Percentiles rank a stretch among this genome's conserved stretches.
Evolutionary conservation across 129 eudicot genomes (phyloP).

Genomic region (Lactuca saligna): DNA sequence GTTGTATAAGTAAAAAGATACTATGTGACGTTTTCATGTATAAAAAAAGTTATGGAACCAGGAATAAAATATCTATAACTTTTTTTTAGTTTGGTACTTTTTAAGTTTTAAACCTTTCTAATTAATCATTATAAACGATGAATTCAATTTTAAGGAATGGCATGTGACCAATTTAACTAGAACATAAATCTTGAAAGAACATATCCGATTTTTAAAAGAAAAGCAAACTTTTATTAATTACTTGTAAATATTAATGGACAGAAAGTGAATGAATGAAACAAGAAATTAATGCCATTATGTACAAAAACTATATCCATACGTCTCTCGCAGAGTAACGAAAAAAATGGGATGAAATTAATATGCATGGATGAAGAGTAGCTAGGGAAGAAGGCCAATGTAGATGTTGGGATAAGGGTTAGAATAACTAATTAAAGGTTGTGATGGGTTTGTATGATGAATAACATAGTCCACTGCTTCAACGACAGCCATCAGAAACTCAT

Average conservation of each 20-base stretch:
- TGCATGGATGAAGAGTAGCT: conserved; percentile 6
- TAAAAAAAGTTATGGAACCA: neutral
- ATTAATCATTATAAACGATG: too few species aligned
- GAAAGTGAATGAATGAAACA: conserved; percentile 9
- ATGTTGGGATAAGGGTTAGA: conserved; percentile 31
- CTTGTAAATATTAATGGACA: neutral
- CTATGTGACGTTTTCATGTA: conserved; percentile 2
- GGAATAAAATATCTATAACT: too few species aligned
- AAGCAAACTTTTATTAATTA: neutral
- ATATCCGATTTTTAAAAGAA: neutral
- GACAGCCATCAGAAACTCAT: conserved; percentile 42
- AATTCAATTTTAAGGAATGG: neutral
- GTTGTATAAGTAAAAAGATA: neutral
- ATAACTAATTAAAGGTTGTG: neutral
- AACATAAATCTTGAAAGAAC: neutral
- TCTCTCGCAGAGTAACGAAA: neutral
- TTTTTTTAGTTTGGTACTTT: neutral
- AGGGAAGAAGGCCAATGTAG: conserved; percentile 50
- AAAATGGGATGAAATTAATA: neutral
- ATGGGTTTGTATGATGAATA: conserved; percentile 19
- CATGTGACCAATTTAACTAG: neutral
- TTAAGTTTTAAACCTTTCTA: neutral
- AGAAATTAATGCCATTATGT: neutral
- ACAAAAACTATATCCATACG: conserved; percentile 3
- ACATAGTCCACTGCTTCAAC: conserved; percentile 44